Evolutionary conservation across 2,329 filamentous ascomycete species (phyloP), one percentile per base, ranked within the genome.

Genomic region (Pseudogymnoascus sp.): DNA sequence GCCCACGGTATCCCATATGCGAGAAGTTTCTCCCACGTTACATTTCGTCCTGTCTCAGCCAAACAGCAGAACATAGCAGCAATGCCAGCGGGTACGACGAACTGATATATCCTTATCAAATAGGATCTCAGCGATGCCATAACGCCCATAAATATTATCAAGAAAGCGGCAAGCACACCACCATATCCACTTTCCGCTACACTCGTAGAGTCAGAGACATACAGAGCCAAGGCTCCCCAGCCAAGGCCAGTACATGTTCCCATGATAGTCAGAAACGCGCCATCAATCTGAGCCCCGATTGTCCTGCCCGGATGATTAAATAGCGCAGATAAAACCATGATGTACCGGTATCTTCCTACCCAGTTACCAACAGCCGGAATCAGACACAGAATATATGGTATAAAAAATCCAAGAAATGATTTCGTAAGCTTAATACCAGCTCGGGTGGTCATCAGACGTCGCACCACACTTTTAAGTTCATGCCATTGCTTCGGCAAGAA

Each of bases 281-380:
- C 83, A 68, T 86, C 83, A 21, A 86, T 70, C 66, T 86, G 83
- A 11, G 82, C 79, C 5, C 83, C 83, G 60, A 85, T 67, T 1
- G 81, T 79, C 38, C 83, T 76, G 21, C 80, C 81, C 2, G 83
- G 77, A 66, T 86, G 83, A 63, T 85, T 86, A 49, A 86, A 67
- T 18, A 85, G 78, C n/a, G 80, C 75, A 2, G 83, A 85, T 58
- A 86, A 71, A 3, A 77, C 79, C 75, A 84, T 80, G 64, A 86
- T 78, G 66, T 84, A 85, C 65, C 76, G 76, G 66, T 84, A 81
- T 14, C 73, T 75, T 1, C 83, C 83, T 3, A 86, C 74, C 77
- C 78, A 82, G n/a, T 70, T 63, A n/a, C 75, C 75, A 4, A 80
- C 75, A 2, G 68, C 68, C 1, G 81, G 81, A 4, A 84, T 70